These are phyloP conservation scores for Dunaliella primolecta DNA, from an alignment of 139 green algal species.

Conservation along the genomic window DNA sequence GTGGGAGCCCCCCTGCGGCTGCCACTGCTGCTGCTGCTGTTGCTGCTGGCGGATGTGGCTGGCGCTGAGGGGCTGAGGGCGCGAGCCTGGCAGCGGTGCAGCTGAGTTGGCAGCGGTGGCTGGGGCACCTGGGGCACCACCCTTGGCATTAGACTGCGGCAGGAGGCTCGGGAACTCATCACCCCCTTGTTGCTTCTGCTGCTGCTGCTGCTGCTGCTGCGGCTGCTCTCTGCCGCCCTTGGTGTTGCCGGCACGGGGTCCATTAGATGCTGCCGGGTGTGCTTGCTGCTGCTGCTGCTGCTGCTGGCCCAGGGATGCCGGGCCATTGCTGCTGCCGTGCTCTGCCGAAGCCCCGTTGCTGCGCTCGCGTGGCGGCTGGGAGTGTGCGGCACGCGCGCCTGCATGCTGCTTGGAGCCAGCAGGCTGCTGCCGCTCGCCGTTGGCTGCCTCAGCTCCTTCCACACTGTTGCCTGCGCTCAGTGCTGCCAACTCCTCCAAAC, in stretches of 20 bases:
- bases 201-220: too few relatives aligned
- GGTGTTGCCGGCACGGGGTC: not conserved
- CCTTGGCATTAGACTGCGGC: not conserved
- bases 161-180: not conserved
- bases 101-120: not conserved
- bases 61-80: not conserved
- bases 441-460: not conserved
- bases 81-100: not conserved
- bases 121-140: not conserved
- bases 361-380: not conserved
- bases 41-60: not conserved
- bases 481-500: not conserved
- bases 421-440: not conserved
- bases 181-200: not conserved
- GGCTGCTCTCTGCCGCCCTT: too few relatives aligned
- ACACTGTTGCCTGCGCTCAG: not conserved
- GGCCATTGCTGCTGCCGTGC: not conserved
- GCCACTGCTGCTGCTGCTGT: slow-evolving; percentile 3
- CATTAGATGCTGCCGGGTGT: not conserved
- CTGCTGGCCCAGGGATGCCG: not conserved
- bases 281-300: slow-evolving; percentile 1
- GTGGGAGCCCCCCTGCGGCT: not conserved
- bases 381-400: too few relatives aligned
- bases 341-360: not conserved
- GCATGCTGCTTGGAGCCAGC: not conserved